These are phyloP conservation scores for Leccinellum rugosiceps DNA, from an alignment of 768 basidiomycete species.

Conservation along the genomic window DNA sequence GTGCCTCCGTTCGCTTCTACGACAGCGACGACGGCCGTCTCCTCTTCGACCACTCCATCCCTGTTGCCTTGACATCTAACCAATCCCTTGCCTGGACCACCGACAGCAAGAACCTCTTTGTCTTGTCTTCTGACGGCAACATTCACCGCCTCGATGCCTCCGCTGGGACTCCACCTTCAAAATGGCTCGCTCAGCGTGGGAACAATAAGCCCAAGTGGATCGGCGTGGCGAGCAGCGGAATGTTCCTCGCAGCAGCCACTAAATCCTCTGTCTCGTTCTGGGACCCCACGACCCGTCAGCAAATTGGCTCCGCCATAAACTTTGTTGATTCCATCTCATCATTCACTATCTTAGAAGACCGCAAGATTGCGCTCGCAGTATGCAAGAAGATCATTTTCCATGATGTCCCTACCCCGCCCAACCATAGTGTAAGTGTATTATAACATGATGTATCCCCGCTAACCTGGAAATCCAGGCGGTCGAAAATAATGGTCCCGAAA, in stretches of 20 bases:
- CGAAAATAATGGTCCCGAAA: background rate
- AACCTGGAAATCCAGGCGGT: background rate
- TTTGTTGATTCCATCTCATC: too few relatives aligned
- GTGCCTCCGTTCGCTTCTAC: background rate
- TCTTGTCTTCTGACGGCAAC: background rate
- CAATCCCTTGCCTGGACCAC: background rate
- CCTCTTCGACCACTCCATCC: background rate
- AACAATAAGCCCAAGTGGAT: background rate
- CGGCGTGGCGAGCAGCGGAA: background rate
- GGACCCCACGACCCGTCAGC: background rate
- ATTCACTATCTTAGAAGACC: background rate
- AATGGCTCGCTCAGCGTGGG: background rate
- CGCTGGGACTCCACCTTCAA: background rate
- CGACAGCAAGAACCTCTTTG: background rate
- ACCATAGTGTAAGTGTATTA: background rate
- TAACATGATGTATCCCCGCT: background rate
- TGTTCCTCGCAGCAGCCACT: background rate
- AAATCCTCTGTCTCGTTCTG: background rate
- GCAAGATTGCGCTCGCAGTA: background rate
- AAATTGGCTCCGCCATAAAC: background rate
- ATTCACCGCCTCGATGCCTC: background rate
- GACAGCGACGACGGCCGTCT: background rate
- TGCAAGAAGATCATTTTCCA: background rate
- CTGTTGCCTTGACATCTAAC: background rate
- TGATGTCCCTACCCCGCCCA: background rate